These are phyloP conservation scores for Penicillium sp. DNA, from an alignment of 2,329 filamentous ascomycete species.

Conservation along the genomic window DNA sequence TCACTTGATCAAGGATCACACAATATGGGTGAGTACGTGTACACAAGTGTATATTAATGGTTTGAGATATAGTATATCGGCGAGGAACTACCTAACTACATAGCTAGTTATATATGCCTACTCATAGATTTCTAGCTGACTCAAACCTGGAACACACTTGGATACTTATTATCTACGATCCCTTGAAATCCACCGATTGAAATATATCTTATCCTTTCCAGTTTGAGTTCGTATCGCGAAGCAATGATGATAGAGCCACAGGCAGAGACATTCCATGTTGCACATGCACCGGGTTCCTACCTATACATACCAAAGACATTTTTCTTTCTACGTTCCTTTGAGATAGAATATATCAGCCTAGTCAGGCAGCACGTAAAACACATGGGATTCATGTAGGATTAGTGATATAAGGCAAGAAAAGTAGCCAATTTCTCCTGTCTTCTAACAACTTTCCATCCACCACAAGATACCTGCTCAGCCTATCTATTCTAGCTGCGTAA, in stretches of 20 bases:
- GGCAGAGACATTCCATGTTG: not conserved
- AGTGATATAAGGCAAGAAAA: not conserved
- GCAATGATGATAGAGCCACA: not conserved
- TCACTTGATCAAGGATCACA: not conserved
- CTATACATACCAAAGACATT: not conserved
- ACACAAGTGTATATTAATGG: not conserved
- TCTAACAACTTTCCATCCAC: not conserved
- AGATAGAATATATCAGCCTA: not conserved
- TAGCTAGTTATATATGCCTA: not conserved
- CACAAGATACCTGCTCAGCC: not conserved
- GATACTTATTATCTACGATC: not conserved
- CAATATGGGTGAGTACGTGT: not conserved
- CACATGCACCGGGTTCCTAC: not conserved
- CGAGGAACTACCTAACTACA: no score
- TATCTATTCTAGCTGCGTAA: not conserved
- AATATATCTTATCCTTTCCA: not conserved
- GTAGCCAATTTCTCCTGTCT: not conserved
- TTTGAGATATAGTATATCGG: not conserved
- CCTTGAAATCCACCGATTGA: not conserved
- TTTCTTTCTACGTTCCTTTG: not conserved
- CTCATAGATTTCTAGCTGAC: not conserved
- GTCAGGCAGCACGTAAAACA: not conserved
- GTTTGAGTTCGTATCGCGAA: not conserved
- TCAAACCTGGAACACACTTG: not conserved
- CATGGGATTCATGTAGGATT: not conserved